Percentiles rank a stretch among this genome's conserved stretches.
Conservation (phyloP, 257 asterid genomes). For the Solanum ahanhuiri region DNA sequence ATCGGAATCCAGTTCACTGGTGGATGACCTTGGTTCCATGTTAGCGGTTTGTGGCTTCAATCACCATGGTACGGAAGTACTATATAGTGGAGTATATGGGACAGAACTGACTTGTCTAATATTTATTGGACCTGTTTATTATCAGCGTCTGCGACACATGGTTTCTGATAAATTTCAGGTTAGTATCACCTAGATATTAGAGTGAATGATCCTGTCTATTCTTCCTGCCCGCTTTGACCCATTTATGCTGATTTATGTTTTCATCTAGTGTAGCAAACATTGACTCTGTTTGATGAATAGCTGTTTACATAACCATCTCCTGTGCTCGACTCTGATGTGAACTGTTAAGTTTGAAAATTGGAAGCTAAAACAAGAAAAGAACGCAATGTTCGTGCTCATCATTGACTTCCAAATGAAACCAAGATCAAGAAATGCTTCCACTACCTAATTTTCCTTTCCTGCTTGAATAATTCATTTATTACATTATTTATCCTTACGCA, state of each 20-base stretch:
- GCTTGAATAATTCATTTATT: background rate
- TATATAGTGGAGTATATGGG: constrained; percentile 90
- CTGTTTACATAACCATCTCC: background rate
- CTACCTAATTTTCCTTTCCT: background rate
- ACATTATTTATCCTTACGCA: background rate
- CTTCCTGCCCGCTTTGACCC: background rate
- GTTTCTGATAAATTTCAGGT: constrained; percentile 98
- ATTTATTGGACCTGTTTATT: constrained; percentile 94
- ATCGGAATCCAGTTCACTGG: constrained; percentile 46
- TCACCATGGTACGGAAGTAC: constrained; percentile 78
- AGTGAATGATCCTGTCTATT: background rate
- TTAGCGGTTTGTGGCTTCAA: constrained; percentile 69
- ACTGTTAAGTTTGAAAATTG: background rate
- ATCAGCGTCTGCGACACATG: constrained; percentile 97
- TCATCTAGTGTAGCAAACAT: background rate
- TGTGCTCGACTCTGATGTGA: background rate
- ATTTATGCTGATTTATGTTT: background rate
- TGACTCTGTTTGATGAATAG: background rate
- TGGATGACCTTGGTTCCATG: constrained; percentile 76
- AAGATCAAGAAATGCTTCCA: background rate
- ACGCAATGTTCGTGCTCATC: background rate
- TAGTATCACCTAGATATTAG: background rate
- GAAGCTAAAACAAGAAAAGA: background rate
- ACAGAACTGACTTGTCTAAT: constrained; percentile 83
- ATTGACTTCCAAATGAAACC: background rate